phyloP scores from a whole-genome alignment of 31 red algal species.

The Endocladia muricata region DNA sequence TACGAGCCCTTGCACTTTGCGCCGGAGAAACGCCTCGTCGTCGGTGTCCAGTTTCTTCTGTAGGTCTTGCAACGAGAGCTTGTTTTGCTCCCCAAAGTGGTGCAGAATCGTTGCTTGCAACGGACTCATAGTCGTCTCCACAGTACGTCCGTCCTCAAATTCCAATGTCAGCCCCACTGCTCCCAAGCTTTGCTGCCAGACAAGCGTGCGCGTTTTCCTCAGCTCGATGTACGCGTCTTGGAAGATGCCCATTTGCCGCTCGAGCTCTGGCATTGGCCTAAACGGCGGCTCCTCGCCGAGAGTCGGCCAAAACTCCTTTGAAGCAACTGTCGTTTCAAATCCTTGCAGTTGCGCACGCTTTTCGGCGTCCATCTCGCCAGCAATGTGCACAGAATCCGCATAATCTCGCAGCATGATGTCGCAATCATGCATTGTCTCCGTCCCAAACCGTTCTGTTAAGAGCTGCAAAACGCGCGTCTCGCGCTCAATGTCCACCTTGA shows the following conservation, averaged over 20 bases:
- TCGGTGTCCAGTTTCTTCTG: constrained; percentile 8
- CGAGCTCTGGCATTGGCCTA: constrained; percentile 17
- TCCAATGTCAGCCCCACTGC: constrained; percentile 26
- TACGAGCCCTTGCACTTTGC: constrained; percentile 30
- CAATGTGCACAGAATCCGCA: constrained; percentile 41
- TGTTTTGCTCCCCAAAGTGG: constrained; percentile 32
- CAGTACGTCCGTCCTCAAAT: constrained; percentile 63
- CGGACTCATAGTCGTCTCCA: constrained; percentile 45
- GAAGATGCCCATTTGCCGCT: constrained; percentile 32
- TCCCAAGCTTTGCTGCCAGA: constrained; percentile 57
- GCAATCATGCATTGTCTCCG: constrained; percentile 58
- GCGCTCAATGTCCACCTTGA: constrained; percentile 57
- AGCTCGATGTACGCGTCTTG: constrained; percentile 25
- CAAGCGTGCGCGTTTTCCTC: constrained; percentile 62
- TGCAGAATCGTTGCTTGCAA: constrained; percentile 47
- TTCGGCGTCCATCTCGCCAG: background rate
- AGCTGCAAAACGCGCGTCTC: constrained; percentile 61
- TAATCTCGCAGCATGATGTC: constrained; percentile 84
- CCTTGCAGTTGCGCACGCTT: background rate
- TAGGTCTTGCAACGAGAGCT: constrained; percentile 17
- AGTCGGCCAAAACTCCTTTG: constrained; percentile 72
- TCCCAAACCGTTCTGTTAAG: constrained; percentile 76
- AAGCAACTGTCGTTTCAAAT: constrained; percentile 53
- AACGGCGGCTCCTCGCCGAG: constrained; percentile 48
- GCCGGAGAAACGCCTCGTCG: constrained; percentile 19